Percentiles rank a stretch among this genome's conserved stretches.
Conservation (phyloP, 352 stramenopile genomes). For the Globisporangium polare region DNA sequence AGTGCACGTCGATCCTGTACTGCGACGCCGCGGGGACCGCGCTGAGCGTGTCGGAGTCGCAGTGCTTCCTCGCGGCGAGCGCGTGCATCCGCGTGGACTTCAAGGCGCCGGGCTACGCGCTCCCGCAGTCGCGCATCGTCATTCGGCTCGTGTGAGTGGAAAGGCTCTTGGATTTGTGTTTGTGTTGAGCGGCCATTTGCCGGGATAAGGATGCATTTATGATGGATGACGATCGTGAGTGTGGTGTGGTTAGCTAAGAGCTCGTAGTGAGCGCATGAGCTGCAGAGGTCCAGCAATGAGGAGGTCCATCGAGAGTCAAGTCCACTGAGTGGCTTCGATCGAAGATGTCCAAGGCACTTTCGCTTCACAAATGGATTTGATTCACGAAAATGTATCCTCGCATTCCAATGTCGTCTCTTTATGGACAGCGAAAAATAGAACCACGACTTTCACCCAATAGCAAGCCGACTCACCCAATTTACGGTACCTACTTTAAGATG, state of each 20-base stretch:
- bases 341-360: too few relatives aligned
- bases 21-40: slow-evolving; percentile 9
- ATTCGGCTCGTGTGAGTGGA: slow-evolving; percentile 3
- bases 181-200: too few relatives aligned
- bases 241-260: too few relatives aligned
- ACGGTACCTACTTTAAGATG: not conserved
- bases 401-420: not conserved
- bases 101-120: slow-evolving; percentile 18
- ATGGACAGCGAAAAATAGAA: not conserved
- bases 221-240: too few relatives aligned
- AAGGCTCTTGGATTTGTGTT: not conserved
- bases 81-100: slow-evolving; percentile 29
- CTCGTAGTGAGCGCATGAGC: too few relatives aligned
- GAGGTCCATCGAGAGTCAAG: too few relatives aligned
- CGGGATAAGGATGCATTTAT: too few relatives aligned
- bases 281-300: too few relatives aligned
- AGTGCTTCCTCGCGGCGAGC: slow-evolving; percentile 19
- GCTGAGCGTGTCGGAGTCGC: slow-evolving; percentile 26
- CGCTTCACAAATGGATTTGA: too few relatives aligned
- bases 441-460: not conserved
- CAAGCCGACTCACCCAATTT: not conserved
- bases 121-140: slow-evolving; percentile 10
- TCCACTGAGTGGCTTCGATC: too few relatives aligned
- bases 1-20: slow-evolving; percentile 22
- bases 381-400: not conserved